Conservation (phyloP, 805 yeast species). For the Komagataella pastoris region DNA sequence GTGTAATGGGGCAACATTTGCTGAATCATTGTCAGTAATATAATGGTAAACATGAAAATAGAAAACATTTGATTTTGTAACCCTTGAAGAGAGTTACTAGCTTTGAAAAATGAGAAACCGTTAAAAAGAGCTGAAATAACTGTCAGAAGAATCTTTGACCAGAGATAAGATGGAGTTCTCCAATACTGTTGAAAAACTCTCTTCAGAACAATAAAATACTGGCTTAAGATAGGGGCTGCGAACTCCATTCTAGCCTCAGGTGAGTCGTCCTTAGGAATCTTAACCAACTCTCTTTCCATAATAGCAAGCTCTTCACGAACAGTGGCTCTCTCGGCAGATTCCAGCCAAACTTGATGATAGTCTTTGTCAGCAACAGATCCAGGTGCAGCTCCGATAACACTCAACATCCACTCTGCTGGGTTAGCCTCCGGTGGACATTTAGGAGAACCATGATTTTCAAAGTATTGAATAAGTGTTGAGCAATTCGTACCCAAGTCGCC, state of each 20-base stretch:
- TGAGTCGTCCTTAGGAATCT: slow-evolving; percentile 17
- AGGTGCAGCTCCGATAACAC: slow-evolving; percentile 74
- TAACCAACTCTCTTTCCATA: slow-evolving; percentile 49
- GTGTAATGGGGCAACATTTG: slow-evolving; percentile 54
- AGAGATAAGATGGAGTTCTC: slow-evolving; percentile 49
- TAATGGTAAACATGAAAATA: slow-evolving; percentile 51
- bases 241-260: slow-evolving; percentile 22
- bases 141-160: slow-evolving; percentile 42
- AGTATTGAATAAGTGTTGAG: slow-evolving; percentile 42
- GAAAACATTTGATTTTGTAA: slow-evolving; percentile 77
- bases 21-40: slow-evolving; percentile 41
- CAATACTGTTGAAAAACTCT: slow-evolving; percentile 50
- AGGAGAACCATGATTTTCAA: slow-evolving; percentile 52
- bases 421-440: slow-evolving; percentile 58
- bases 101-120: slow-evolving; percentile 60
- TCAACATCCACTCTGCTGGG: slow-evolving; percentile 90
- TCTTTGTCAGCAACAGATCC: slow-evolving; percentile 65
- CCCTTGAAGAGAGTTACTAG: slow-evolving; percentile 47
- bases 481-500: slow-evolving; percentile 58
- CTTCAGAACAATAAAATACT: slow-evolving; percentile 28
- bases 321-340: slow-evolving; percentile 46
- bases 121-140: slow-evolving; percentile 43
- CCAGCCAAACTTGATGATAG: slow-evolving; percentile 66
- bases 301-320: slow-evolving; percentile 44
- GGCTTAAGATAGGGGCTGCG: slow-evolving; percentile 28